phyloP scores from a whole-genome alignment of 768 basidiomycete species.

The Obba rivulosa region DNA sequence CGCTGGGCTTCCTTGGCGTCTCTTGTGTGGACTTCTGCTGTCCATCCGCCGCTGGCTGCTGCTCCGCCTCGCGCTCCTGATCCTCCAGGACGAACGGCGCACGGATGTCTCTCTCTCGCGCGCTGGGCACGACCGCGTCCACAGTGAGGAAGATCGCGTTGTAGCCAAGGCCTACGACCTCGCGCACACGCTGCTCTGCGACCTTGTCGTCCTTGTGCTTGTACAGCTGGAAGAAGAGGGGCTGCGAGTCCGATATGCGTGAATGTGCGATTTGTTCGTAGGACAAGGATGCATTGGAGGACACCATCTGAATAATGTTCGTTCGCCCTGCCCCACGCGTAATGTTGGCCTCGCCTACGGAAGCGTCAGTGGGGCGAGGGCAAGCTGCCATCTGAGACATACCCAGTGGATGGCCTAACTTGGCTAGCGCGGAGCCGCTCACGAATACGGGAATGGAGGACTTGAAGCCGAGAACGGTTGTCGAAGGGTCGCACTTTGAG shows the following conservation, averaged over 20 bases:
- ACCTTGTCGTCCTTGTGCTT: conserved; percentile 64
- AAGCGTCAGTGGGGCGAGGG: background rate
- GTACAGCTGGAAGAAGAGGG: conserved; percentile 82
- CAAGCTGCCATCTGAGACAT: conserved; percentile 1
- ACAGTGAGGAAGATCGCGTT: conserved; percentile 91
- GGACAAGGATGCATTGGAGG: conserved; percentile 70
- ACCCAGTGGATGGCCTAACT: conserved; percentile 81
- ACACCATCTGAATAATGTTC: conserved; percentile 82
- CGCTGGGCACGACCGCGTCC: conserved; percentile 79
- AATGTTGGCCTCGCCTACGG: conserved; percentile 73
- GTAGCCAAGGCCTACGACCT: conserved; percentile 70
- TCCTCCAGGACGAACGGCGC: conserved; percentile 55
- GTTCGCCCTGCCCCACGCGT: conserved; percentile 60
- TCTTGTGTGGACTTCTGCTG: conserved; percentile 18
- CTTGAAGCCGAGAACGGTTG: conserved; percentile 65
- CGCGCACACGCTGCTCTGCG: conserved; percentile 65
- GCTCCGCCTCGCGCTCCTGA: conserved; percentile 18
- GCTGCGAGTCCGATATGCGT: conserved; percentile 47
- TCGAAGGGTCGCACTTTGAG: conserved; percentile 60
- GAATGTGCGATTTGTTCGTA: conserved; percentile 56
- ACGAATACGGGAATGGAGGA: conserved; percentile 80
- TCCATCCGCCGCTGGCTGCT: conserved; percentile 1
- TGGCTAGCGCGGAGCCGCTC: conserved; percentile 78
- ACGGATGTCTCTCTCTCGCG: conserved; percentile 70
- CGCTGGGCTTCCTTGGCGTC: conserved; percentile 15